Percentiles rank a stretch among this genome's conserved stretches.
Conservation (phyloP, 805 yeast genomes). For the Metschnikowia matae region DNA sequence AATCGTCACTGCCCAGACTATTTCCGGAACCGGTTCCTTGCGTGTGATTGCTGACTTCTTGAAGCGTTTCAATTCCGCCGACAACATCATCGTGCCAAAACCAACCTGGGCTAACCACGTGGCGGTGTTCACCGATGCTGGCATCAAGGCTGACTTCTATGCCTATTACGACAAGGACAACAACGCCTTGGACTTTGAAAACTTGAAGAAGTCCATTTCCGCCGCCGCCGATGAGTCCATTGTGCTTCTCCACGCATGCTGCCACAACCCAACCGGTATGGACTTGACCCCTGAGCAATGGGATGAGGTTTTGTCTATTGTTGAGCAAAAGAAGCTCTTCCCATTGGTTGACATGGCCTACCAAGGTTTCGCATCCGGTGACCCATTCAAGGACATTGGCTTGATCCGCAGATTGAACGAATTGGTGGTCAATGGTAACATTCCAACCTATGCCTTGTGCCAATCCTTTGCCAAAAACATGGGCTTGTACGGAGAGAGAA, state of each 20-base stretch:
- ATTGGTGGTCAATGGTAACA: constrained; percentile 46
- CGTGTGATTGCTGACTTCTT: constrained; percentile 81
- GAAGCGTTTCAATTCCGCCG: constrained; percentile 50
- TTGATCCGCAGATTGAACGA: constrained; percentile 44
- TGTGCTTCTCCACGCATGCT: constrained; percentile 86
- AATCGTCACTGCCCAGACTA: constrained; percentile 79
- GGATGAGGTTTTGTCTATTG: constrained; percentile 65
- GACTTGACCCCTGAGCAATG: constrained; percentile 83
- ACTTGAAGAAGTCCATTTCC: constrained; percentile 56
- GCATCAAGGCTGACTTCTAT: constrained; percentile 59
- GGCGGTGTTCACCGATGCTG: constrained; percentile 73
- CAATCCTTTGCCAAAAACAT: constrained; percentile 47
- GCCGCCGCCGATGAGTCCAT: constrained; percentile 55
- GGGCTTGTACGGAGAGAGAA: constrained; percentile 51
- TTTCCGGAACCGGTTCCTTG: constrained; percentile 94
- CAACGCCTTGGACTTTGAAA: constrained; percentile 62
- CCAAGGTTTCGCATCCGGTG: constrained; percentile 92
- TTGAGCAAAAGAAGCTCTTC: constrained; percentile 55
- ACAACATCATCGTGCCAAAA: constrained; percentile 67
- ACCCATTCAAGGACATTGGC: constrained; percentile 63
- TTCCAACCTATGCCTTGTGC: constrained; percentile 51
- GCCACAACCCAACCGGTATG: constrained; percentile 96
- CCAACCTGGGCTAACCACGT: constrained; percentile 96
- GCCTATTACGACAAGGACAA: constrained; percentile 63
- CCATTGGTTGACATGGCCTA: constrained; percentile 92